Conservation (phyloP, 2,329 filamentous ascomycete species). For the Calonectria multiphialidica region DNA sequence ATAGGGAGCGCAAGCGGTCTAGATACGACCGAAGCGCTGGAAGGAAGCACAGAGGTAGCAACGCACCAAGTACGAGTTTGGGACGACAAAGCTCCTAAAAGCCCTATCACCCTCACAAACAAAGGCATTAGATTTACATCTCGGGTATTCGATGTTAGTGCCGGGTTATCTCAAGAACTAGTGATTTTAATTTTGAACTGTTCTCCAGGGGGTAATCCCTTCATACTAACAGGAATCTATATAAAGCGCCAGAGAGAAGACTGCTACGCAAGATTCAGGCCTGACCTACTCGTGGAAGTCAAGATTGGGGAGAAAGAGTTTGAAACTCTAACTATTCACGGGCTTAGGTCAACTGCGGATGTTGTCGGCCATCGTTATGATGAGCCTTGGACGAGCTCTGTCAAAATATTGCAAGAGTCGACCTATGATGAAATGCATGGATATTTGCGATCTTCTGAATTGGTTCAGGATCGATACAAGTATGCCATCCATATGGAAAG, state of each 20-base stretch:
- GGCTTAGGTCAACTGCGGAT: neutral
- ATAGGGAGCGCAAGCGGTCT: neutral
- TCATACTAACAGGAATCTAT: neutral
- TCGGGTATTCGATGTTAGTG: neutral
- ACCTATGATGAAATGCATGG: neutral
- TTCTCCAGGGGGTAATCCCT: neutral
- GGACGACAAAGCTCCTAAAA: neutral
- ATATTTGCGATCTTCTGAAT: neutral
- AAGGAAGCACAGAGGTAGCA: neutral
- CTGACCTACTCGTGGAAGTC: neutral
- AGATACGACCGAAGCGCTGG: neutral
- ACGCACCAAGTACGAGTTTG: neutral
- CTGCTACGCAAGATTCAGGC: neutral
- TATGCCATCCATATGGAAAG: neutral
- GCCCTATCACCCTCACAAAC: neutral
- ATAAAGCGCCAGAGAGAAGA: neutral
- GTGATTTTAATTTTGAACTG: neutral
- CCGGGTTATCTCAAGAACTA: neutral
- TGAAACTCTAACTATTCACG: neutral
- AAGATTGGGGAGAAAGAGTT: neutral
- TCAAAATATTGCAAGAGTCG: neutral
- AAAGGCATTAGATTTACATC: neutral
- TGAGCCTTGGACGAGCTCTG: neutral
- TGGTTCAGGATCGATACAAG: neutral
- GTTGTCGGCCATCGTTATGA: neutral